A percentile compares a stretch with the other conserved stretches of the same genome.
Evolutionary conservation across 2,329 filamentous ascomycete species (phyloP).

Genomic region (Botryotinia convoluta): DNA sequence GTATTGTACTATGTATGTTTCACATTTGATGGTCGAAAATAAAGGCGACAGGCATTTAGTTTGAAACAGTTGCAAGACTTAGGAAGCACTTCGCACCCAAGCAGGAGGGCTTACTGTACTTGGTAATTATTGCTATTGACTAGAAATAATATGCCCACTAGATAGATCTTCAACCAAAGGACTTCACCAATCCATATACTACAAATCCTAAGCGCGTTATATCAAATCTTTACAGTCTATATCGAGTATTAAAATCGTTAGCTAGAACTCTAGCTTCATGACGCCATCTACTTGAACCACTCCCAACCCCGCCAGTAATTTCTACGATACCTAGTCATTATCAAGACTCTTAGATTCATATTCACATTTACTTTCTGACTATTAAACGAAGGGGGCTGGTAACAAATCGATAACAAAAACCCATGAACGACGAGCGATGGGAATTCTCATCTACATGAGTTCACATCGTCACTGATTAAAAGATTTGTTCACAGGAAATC

Average conservation of each 20-base stretch:
- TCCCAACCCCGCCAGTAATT: not conserved
- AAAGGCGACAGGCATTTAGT: not conserved
- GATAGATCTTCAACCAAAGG: not conserved
- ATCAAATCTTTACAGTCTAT: not conserved
- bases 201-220: not conserved
- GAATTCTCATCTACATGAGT: not conserved
- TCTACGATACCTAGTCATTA: not conserved
- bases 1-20: not conserved
- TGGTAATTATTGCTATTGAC: not conserved
- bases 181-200: not conserved
- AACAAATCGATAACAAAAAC: not conserved
- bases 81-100: not conserved
- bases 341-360: not conserved
- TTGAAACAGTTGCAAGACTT: too few species aligned
- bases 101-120: not conserved
- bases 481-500: not conserved
- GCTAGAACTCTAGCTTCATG: not conserved
- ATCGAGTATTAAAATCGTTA: not conserved
- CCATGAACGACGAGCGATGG: not conserved
- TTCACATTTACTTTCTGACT: not conserved
- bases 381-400: not conserved
- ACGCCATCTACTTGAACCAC: not conserved
- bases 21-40: not conserved
- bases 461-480: not conserved
- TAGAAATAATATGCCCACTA: not conserved